Base-by-base conservation (phyloP, 306 rosid genomes). In the Vigna hirtella region DNA sequence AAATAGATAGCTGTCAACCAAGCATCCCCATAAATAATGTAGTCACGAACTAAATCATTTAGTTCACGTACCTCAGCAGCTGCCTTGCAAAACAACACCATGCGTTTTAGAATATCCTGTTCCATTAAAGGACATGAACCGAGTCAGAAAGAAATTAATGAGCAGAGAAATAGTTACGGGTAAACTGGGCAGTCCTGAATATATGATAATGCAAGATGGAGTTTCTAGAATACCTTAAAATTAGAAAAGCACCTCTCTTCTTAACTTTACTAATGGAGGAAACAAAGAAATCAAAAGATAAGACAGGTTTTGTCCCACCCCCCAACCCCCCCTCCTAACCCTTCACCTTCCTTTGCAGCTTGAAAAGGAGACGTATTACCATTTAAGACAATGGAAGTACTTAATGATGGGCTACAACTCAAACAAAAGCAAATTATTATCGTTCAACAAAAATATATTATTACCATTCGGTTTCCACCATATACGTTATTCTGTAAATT, bases 71-170 rank as follows among this genome's bases (percentile, higher is more conserved):
- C 98, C 94, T 95, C 98, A 82, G 83, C 91, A 61, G 96, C 97
- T 42, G 91, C 99, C 89, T 83, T 95, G 96, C 99, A 95, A 84
- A 95, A 91, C 76, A 95, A 83, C 78, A 66, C 81, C 98, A 95
- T 90, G 73, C 99, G 97, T 82, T 85, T 95, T 56, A 95, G 85
- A 85, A 93, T 78, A 76, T 95, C 99, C 99, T 95, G 93, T 86
- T 80, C 55, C 83, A 88, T 79, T 81, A 66, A 85, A 82, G 53
- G 52, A 32, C 63, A 88, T 11, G 34, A 28, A 61, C 56, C 81
- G 73, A 65, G 66, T 77, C 68, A 84, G 32, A 77, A 52, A 51
- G 28, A 83, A 83, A 77, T 18, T 66, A 79, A 78, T 36, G 76
- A 55, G 56, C 75, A 77, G 11, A 47, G 53, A 75, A 58, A 47